A percentile compares a stretch with the other conserved stretches of the same genome.
Conservation (phyloP, 331 rosid genomes). For the Acacia concinna region DNA sequence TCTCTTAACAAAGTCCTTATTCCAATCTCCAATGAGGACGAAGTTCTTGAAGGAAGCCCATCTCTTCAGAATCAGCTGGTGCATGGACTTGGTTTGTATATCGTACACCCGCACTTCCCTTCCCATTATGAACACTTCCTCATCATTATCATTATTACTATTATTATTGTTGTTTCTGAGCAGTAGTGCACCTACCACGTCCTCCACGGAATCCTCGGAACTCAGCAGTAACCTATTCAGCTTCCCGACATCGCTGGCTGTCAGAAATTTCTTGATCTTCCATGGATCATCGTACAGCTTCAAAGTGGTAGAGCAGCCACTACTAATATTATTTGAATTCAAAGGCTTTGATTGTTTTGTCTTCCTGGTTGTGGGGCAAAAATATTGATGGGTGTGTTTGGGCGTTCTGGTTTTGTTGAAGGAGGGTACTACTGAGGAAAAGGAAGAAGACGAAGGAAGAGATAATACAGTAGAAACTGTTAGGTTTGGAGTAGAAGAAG, state of each 20-base stretch:
- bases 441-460: neutral
- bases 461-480: neutral
- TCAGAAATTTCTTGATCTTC: conserved; percentile 41
- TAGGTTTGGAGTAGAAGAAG: neutral
- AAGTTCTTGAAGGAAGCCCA: conserved; percentile 32
- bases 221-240: conserved; percentile 28
- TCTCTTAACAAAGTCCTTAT: conserved; percentile 23
- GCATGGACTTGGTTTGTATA: conserved; percentile 26
- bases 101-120: conserved; percentile 29
- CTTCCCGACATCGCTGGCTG: conserved; percentile 32
- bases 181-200: conserved; percentile 2
- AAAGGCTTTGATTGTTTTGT: neutral
- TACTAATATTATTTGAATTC: neutral
- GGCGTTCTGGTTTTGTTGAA: neutral
- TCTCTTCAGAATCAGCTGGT: conserved; percentile 26
- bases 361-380: neutral
- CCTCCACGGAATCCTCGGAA: neutral
- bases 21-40: conserved; percentile 37
- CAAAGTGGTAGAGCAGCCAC: neutral
- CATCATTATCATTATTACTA: neutral
- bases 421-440: neutral
- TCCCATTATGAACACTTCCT: neutral
- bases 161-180: neutral
- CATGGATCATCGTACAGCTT: conserved; percentile 33
- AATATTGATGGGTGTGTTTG: neutral